Conservation (phyloP, 176 grass and related monocot species). For the sorghum (Sorghum bicolor) region DNA sequence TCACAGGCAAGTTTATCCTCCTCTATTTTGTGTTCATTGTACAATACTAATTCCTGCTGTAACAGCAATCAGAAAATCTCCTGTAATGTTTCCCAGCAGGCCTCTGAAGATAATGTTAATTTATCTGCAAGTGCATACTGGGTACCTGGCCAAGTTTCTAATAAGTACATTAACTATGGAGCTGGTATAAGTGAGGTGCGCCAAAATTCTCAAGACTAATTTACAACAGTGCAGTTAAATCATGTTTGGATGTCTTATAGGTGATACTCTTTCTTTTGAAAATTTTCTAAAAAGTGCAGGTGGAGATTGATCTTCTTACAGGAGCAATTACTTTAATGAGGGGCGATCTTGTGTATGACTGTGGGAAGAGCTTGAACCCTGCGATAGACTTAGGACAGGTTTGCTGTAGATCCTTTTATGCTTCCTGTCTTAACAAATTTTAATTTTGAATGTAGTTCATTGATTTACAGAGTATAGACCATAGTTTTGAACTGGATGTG, state of each 20-base stretch:
- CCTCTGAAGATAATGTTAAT: conserved; percentile 41
- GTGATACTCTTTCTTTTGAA: background rate
- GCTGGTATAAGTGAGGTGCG: conserved; percentile 57
- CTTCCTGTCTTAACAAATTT: background rate
- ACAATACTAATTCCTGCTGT: too few species aligned
- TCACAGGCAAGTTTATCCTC: conserved; percentile 29
- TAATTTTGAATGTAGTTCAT: background rate
- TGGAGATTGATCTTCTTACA: conserved; percentile 65
- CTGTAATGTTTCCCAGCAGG: conserved; percentile 26
- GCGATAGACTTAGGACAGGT: conserved; percentile 74
- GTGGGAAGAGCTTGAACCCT: conserved; percentile 70
- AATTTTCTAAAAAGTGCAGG: conserved; percentile 18
- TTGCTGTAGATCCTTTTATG: background rate
- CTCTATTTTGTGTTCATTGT: background rate
- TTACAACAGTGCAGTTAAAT: background rate
- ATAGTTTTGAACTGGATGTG: background rate
- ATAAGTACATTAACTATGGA: conserved; percentile 59
- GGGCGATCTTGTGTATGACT: conserved; percentile 58
- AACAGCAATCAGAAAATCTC: background rate
- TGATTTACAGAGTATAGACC: background rate
- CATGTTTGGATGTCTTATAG: background rate
- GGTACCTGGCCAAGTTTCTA: conserved; percentile 38
- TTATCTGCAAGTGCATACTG: conserved; percentile 57
- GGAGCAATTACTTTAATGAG: conserved; percentile 56
- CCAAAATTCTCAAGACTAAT: background rate